Percentiles rank a stretch among this genome's conserved stretches.
Evolutionary conservation across 768 basidiomycete species (phyloP).

Genomic region (Glaciozyma antarctica): DNA sequence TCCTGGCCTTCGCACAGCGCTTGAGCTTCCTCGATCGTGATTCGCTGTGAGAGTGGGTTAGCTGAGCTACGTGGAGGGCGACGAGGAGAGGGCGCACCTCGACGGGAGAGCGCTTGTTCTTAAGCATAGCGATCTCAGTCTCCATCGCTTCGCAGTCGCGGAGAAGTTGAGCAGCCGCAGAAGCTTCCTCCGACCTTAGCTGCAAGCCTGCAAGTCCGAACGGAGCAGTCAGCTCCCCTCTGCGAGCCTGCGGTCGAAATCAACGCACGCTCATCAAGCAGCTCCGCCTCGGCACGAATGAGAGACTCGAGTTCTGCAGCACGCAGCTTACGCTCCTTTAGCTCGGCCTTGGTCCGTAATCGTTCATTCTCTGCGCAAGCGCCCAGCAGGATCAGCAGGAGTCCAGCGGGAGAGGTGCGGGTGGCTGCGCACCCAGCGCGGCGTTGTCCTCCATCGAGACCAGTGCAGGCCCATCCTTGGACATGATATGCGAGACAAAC

Average conservation of each 20-base stretch:
- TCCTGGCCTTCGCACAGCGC: slow-evolving; percentile 12
- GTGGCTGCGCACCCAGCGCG: neutral
- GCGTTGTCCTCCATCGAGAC: slow-evolving; percentile 11
- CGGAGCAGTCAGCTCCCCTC: neutral
- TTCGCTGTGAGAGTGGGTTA: slow-evolving; percentile 8
- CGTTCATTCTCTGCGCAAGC: neutral
- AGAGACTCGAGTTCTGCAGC: slow-evolving; percentile 16
- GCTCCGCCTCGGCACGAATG: slow-evolving; percentile 20
- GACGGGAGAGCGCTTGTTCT: slow-evolving; percentile 26
- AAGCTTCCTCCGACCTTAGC: slow-evolving; percentile 4
- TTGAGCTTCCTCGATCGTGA: slow-evolving; percentile 17
- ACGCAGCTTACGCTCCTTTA: slow-evolving; percentile 14
- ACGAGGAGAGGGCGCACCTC: slow-evolving; percentile 8
- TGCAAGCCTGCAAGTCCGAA: slow-evolving; percentile 1
- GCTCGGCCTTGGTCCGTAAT: slow-evolving; percentile 5
- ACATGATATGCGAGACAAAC: slow-evolving; percentile 19
- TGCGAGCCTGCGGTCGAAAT: too few species aligned
- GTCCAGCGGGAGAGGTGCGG: neutral
- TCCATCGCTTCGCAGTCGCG: slow-evolving; percentile 29
- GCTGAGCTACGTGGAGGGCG: too few species aligned
- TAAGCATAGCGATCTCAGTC: slow-evolving; percentile 31
- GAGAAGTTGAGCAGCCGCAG: slow-evolving; percentile 3
- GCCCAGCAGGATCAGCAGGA: too few species aligned
- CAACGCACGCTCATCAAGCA: slow-evolving; percentile 16
- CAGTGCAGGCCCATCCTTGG: neutral